Base-by-base conservation (phyloP, 23 red algal species). In the Cyanidium caldarium region DNA sequence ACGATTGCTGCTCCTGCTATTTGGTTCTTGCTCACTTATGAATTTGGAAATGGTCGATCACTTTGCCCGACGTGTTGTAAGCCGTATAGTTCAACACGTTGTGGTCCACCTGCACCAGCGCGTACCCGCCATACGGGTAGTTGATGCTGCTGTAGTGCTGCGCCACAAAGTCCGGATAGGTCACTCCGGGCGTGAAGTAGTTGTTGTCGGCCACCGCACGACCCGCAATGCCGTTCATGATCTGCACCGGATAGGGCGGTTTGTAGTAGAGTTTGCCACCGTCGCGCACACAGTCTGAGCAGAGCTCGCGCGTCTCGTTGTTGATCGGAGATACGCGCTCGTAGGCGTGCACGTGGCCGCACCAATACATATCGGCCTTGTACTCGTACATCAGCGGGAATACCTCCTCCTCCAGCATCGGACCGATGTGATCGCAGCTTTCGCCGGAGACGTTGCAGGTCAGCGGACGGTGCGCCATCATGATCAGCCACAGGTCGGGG, bases 341-440 rank as follows among this genome's bases (percentile, higher is more conserved):
- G 38, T 75, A 75, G 15, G 70, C 70, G 58, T 75, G 70, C 46
- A 75, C 70, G 38, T 75, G 70, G 21, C 70, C 70, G 58, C 70
- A 75, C 70, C 70, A 75, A 56, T 75, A 75, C 70, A 75, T 75
- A 46, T 75, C 70, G 16, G 70, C 70, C 19, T 75, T 75, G 70
- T 75, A 75, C 35, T 75, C 45, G 28, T 75, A 75, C 70, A 75
- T 75, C 42, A 75, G 35, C 26, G 70, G 70, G 25, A 75, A 75
- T 35, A 75, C 70, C 34, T 75, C 70, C 42, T 75, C 37, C 35
- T 75, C 70, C 1, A 75, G 40, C 15, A 61, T 61, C 37, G 70
- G 70, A 37, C 70, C 70, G 38, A 75, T 40, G 28, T 39, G 34
- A 2, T 75, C 44, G 42, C 70, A 75, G 58, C 70, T 75, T 19